Evolutionary conservation across 73 alveolate genomes (phyloP), one percentile per base, ranked within the genome.

Genomic region (Durusdinium trenchii): DNA sequence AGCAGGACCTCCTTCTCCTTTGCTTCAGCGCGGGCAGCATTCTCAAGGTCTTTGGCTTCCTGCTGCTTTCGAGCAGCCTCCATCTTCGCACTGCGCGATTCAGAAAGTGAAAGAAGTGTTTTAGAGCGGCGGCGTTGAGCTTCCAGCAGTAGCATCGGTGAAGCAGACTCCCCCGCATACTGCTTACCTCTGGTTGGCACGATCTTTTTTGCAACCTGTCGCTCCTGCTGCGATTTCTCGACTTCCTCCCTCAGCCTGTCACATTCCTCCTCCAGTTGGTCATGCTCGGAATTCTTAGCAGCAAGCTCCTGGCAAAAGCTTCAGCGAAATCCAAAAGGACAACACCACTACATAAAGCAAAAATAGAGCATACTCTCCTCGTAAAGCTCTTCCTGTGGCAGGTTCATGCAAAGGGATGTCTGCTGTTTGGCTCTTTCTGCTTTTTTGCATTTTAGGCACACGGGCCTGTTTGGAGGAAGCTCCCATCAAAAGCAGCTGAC

Each of bases 241-340:
- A 84, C 76, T 52, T 84, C 94, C 76, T 2, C 36, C 62, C 51
- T 48, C 42, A 51, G 76, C 42, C 51, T 52, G 6, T 48, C 94
- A 51, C 94, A 84, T 51, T 84, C 76, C 52, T 84, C 94, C 36
- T 84, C 94, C 76, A 84, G 26, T 52, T 51, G 76, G 28, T 84
- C 54, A 75, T 84, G 48, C 54, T 84, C 76, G 43, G 0, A 3
- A 35, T 50, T 26, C 93, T 35, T 52, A 50, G 54, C n/a, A 18
- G 50, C 94, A 36, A 6, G 12, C 94, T 84, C 94, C 93, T 83
- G 40, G n/a, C 87, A 20, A n/a, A n/a, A n/a, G n/a, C n/a, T n/a
- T n/a, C n/a, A n/a, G n/a, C n/a, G n/a, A n/a, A n/a, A n/a, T n/a
- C n/a, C n/a, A n/a, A n/a, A n/a, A n/a, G n/a, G n/a, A n/a, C n/a